A percentile compares a stretch with the other conserved stretches of the same genome.
Conservation (phyloP, 2,329 filamentous ascomycete species). For the Verticillium klebahnii region DNA sequence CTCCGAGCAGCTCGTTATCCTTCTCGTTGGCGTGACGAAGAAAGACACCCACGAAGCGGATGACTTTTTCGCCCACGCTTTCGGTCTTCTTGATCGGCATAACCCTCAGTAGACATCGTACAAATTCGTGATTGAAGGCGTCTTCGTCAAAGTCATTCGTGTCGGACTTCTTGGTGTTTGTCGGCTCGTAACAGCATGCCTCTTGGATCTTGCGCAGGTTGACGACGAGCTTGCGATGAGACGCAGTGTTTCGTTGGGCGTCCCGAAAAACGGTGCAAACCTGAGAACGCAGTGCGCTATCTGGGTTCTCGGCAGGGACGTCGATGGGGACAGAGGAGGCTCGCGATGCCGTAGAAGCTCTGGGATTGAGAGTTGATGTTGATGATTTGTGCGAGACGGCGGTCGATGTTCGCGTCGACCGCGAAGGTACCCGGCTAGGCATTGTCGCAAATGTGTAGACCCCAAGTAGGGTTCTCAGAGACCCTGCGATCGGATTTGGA, state of each 20-base stretch:
- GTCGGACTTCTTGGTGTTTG: conserved; percentile 43
- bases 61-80: conserved; percentile 75
- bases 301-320: conserved; percentile 67
- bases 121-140: conserved; percentile 83
- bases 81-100: conserved; percentile 92
- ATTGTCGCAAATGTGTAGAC: conserved; percentile 25
- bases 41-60: conserved; percentile 86
- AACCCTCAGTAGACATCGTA: conserved; percentile 74
- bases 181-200: conserved; percentile 66
- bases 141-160: conserved; percentile 72
- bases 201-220: conserved; percentile 89
- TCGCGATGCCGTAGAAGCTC: conserved; percentile 42
- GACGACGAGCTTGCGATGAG: conserved; percentile 84
- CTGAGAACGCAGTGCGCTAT: conserved; percentile 67
- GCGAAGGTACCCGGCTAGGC: conserved; percentile 44
- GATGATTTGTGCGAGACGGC: conserved; percentile 35
- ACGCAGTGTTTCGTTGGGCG: conserved; percentile 84
- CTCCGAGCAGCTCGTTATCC: conserved; percentile 63
- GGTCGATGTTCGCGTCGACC: conserved; percentile 41
- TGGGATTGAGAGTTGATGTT: conserved; percentile 28
- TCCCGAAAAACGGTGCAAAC: conserved; percentile 71
- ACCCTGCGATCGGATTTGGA: neutral
- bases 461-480: neutral
- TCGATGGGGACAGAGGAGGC: conserved; percentile 39
- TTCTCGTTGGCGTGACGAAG: conserved; percentile 67